Evolutionary conservation across 495 filamentous ascomycete species (phyloP), one percentile per base, ranked within the genome.

Genomic region (Neurospora tetraspora): DNA sequence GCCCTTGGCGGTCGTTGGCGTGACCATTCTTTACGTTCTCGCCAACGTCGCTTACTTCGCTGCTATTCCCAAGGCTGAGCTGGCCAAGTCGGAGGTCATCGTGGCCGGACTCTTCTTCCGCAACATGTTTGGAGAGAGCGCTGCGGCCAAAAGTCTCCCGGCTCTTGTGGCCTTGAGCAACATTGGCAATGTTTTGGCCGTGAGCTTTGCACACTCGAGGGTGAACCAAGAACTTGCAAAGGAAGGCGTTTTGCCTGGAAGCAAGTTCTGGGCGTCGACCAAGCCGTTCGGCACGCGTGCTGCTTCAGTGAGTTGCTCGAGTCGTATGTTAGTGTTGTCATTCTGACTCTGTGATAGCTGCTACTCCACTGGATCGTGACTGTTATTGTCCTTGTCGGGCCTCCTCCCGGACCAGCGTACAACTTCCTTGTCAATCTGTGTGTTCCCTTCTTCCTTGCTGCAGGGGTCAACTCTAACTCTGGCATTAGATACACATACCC

Each of bases 171-270:
- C 89, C 9, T 81, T 91, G 11, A 88, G 86, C 10, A 89, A 88
- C 1, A 87, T 89, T 18, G 91, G 90, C 0, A 92, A 92, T 76
- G 81, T 85, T 9, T 72, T 83, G 37, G 82, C 83, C 8, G 82
- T 83, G 36, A 81, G 79, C 47, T 84, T 85, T 74, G 81, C 81
- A 0, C 79, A 92, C 82, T 88, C 91, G 2, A 83, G 91, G 0
- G 81, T 92, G 36, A 92, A 91, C 74, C 89, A 91, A 79, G 91
- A 92, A 78, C 84, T 92, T 27, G 91, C 89, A 18, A 85, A 86
- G 39, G 88, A 91, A 78, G 90, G 90, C 0, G 86, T 92, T 38
- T 78, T 93, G 16, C 91, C 91, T 4, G 90, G 82, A 73, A 84
- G 88, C 37, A 78, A 79, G 20, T 76, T 86, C 18, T 83, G 91